phyloP scores from a whole-genome alignment of 257 asterid species.

The Rubia yunnanensis region DNA sequence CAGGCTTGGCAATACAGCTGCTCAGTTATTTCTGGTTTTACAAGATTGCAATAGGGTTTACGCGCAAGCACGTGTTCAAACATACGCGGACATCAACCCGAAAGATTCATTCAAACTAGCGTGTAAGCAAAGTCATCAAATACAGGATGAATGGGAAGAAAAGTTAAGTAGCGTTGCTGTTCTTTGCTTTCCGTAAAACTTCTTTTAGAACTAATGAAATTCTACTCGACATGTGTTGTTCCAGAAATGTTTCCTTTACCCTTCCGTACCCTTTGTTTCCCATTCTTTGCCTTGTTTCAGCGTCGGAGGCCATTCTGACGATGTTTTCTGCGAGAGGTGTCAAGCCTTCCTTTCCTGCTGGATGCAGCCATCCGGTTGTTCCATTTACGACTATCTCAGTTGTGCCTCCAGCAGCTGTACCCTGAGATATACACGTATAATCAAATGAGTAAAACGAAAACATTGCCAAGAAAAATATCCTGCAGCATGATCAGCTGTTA shows the following conservation, averaged over 20 bases:
- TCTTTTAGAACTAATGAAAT: constrained; percentile 66
- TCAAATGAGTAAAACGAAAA: not conserved
- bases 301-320: constrained; percentile 47
- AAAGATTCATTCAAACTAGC: constrained; percentile 22
- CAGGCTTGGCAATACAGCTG: constrained; percentile 68
- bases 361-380: constrained; percentile 81
- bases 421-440: constrained; percentile 31
- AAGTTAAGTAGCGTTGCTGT: not conserved
- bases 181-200: constrained; percentile 24
- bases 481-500: not conserved
- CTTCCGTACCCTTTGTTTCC: constrained; percentile 61
- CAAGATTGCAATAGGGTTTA: constrained; percentile 65
- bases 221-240: constrained; percentile 73
- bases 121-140: too few species aligned
- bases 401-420: constrained; percentile 98
- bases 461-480: not conserved
- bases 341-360: constrained; percentile 88
- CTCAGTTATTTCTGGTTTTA: constrained; percentile 86
- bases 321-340: constrained; percentile 69
- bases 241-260: constrained; percentile 67
- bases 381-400: constrained; percentile 76
- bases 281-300: constrained; percentile 55
- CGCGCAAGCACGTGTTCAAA: constrained; percentile 31
- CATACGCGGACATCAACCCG: constrained; percentile 29
- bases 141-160: not conserved